phyloP scores from a whole-genome alignment of 1,284 basidiomycete genomes.

The Jaminaea rosea region DNA sequence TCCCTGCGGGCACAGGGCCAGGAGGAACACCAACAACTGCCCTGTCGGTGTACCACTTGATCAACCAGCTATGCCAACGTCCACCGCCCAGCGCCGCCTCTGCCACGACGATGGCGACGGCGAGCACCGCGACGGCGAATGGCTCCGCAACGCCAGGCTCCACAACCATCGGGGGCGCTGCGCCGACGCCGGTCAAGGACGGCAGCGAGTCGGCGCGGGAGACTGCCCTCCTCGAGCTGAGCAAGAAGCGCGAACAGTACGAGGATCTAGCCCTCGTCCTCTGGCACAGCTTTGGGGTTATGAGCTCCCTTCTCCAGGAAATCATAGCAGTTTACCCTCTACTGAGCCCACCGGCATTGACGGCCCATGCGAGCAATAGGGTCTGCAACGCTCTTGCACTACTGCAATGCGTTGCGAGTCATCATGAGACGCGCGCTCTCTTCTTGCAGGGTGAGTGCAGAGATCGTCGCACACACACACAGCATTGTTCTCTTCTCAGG shows the following conservation, averaged over 20 bases:
- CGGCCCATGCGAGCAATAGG: slow-evolving; percentile 95
- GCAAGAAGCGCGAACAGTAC: slow-evolving; percentile 98
- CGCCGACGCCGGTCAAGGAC: not conserved
- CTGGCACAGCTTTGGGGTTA: slow-evolving; percentile 98
- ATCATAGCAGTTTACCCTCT: slow-evolving; percentile 97
- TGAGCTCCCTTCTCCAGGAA: slow-evolving; percentile 96
- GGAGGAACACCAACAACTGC: slow-evolving; percentile 41
- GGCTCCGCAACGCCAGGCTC: too few species aligned
- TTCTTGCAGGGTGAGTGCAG: slow-evolving; percentile 30
- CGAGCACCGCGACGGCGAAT: too few species aligned
- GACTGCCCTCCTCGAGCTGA: slow-evolving; percentile 64
- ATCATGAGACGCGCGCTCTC: slow-evolving; percentile 40
- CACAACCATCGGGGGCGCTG: slow-evolving; percentile 3
- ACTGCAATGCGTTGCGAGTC: slow-evolving; percentile 76
- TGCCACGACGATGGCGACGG: too few species aligned
- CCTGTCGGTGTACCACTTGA: slow-evolving; percentile 42
- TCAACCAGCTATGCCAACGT: slow-evolving; percentile 44
- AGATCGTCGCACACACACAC: too few species aligned
- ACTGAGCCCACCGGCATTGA: slow-evolving; percentile 87
- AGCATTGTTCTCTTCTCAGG: too few species aligned
- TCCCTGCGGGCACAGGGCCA: slow-evolving; percentile 34
- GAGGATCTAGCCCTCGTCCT: slow-evolving; percentile 94
- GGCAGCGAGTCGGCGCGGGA: slow-evolving; percentile 41
- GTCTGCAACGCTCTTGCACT: slow-evolving; percentile 98
- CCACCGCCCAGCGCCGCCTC: slow-evolving; percentile 14